Evolutionary conservation across 768 basidiomycete genomes (phyloP).

Genomic region (Kondoa malvinella): DNA sequence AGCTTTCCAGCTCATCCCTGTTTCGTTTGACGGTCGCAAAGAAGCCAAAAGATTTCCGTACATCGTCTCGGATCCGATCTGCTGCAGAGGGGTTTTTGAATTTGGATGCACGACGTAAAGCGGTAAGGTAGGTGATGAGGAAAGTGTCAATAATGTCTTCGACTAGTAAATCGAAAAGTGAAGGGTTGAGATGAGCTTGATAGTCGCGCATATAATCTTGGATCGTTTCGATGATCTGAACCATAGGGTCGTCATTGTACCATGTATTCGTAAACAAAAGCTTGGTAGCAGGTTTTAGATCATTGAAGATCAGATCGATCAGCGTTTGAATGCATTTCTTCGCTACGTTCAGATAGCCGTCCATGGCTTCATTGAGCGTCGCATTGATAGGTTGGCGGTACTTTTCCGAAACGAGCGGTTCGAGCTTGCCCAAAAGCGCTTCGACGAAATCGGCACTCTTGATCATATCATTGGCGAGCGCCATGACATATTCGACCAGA

Average conservation of each 20-base stretch:
- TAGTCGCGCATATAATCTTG: conserved; percentile 93
- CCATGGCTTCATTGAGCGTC: conserved; percentile 83
- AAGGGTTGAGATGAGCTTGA: conserved; percentile 72
- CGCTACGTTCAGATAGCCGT: conserved; percentile 93
- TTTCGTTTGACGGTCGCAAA: conserved; percentile 61
- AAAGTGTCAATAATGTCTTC: conserved; percentile 85
- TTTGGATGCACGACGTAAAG: conserved; percentile 65
- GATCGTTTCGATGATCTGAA: conserved; percentile 84
- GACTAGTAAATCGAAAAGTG: conserved; percentile 73
- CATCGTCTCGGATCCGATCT: conserved; percentile 67
- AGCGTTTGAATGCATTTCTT: conserved; percentile 91
- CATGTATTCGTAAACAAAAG: conserved; percentile 56
- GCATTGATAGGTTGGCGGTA: conserved; percentile 68
- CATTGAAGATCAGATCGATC: conserved; percentile 88
- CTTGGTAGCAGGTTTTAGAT: conserved; percentile 72
- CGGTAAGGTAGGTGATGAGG: conserved; percentile 75
- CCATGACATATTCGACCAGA: conserved; percentile 86
- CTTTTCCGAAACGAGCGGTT: conserved; percentile 82
- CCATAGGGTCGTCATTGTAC: conserved; percentile 69
- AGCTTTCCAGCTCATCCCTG: conserved; percentile 53
- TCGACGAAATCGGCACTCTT: conserved; percentile 90
- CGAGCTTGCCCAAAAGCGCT: conserved; percentile 62
- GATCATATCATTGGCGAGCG: conserved; percentile 92
- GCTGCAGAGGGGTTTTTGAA: conserved; percentile 68
- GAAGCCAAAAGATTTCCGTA: conserved; percentile 57